Evolutionary conservation across 1,139 yeast species (phyloP).

Genomic region (Lizanozyma gosingica): DNA sequence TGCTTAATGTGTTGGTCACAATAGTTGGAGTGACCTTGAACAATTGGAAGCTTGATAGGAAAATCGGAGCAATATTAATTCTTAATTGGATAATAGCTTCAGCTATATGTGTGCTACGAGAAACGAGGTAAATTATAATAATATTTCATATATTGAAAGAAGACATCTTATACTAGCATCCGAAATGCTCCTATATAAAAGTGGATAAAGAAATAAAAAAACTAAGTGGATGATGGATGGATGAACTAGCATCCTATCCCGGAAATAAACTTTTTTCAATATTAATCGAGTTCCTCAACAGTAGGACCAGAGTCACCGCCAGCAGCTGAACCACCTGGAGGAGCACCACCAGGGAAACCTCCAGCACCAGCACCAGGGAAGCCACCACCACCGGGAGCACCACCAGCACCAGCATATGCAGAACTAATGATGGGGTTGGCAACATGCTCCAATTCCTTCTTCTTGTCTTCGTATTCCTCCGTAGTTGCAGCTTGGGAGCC

Average conservation of each 20-base stretch:
- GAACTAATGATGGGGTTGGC: slow-evolving; percentile 61
- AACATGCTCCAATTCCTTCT: slow-evolving; percentile 55
- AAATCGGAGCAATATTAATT: slow-evolving; percentile 10
- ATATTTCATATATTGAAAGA: no score
- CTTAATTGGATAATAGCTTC: background rate
- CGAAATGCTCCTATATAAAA: background rate
- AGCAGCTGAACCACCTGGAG: slow-evolving; percentile 39
- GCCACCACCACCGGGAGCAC: slow-evolving; percentile 19
- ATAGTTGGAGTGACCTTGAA: slow-evolving; percentile 9
- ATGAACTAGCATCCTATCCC: no score
- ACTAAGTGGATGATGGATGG: background rate
- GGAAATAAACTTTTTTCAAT: background rate
- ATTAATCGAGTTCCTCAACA: background rate
- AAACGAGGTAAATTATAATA: no score
- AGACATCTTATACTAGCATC: no score
- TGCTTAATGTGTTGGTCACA: background rate
- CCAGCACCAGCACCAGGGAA: slow-evolving; percentile 12
- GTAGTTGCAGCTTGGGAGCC: slow-evolving; percentile 42
- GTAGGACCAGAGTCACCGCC: background rate
- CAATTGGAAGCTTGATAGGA: slow-evolving; percentile 14
- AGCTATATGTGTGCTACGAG: background rate
- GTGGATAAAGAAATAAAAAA: no score
- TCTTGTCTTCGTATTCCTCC: slow-evolving; percentile 50
- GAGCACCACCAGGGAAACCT: slow-evolving; percentile 53
- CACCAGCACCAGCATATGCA: slow-evolving; percentile 53